Percentiles rank a stretch among this genome's conserved stretches.
Conservation (phyloP, 805 yeast species). For the Myxozyma lipomycoides region DNA sequence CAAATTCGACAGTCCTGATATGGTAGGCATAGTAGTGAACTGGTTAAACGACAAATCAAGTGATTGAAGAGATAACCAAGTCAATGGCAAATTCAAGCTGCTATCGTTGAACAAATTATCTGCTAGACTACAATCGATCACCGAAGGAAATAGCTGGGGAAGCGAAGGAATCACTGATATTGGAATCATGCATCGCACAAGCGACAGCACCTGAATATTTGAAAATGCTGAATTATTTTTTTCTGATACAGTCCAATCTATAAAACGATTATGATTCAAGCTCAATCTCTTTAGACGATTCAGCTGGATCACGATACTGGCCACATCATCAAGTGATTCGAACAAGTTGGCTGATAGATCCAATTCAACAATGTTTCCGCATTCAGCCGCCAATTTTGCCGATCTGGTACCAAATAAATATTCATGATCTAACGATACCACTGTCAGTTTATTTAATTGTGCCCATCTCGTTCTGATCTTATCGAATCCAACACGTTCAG, state of each 20-base stretch:
- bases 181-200: conserved; percentile 27
- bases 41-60: conserved; percentile 47
- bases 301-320: conserved; percentile 40
- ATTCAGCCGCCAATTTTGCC: conserved; percentile 10
- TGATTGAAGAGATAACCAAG: conserved; percentile 19
- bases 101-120: conserved; percentile 31
- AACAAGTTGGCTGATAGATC: conserved; percentile 63
- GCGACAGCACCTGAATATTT: conserved; percentile 22
- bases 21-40: conserved; percentile 37
- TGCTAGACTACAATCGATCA: conserved; percentile 39
- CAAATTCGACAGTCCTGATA: conserved; percentile 19
- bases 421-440: conserved; percentile 49
- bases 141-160: conserved; percentile 39
- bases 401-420: conserved; percentile 34
- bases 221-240: conserved; percentile 4
- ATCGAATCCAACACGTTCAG: conserved; percentile 65
- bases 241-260: conserved; percentile 11
- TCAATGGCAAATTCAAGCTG: neutral
- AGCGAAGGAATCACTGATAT: conserved; percentile 11
- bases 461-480: conserved; percentile 31
- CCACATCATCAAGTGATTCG: conserved; percentile 40
- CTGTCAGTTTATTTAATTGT: conserved; percentile 44
- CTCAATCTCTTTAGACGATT: conserved; percentile 43
- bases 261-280: conserved; percentile 44
- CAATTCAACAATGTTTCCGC: conserved; percentile 36